Base-by-base conservation (phyloP, 768 basidiomycete species). In the Termitomyces sp. region DNA sequence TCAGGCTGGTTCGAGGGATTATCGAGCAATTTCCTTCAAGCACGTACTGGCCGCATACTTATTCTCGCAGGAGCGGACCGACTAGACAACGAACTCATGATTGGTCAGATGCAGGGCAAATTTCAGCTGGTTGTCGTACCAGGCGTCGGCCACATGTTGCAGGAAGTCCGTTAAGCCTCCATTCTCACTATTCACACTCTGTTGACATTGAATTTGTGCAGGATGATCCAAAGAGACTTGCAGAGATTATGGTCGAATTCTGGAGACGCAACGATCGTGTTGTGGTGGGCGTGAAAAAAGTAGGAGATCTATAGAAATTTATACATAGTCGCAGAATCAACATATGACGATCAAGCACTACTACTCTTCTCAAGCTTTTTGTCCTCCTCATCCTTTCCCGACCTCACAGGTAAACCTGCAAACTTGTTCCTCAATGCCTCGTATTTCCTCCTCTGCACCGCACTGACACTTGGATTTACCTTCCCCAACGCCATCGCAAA, bases 21-120 rank as follows among this genome's bases (percentile, higher is more conserved):
- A 1, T 95, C 93, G 3, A 70, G 68, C n/a, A 77, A 78, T 22
- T 99, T 99, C 70, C 77, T 98, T 1, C 70, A 78, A 0, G 82
- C 84, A 0, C 82, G 87, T 14, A 82, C 91, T 0, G 96, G 95
- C 0, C 84, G 95, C 28, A 71, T 99, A 26, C 81, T 99, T 22
- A 81, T 98, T 9, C 76, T 99, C 15, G 97, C 97, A 0, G 96
- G 95, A 0, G 85, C 94, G 17, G 97, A 99, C 62, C 78, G 94
- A 17, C 81, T 98, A 4, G 97, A 99, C 65, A 88, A 83, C 62
- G 85, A 92, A 61, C 78, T 99, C 45, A 97, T 96, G 88, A 93
- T 98, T 48, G 97, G 89, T 1, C 93, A 95, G 66, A 95, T 96
- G 93, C 92, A 87, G 67, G 91, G 87, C 64, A 98, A 97, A 68